Evolutionary conservation across 2,329 filamentous ascomycete species (phyloP).

Genomic region (Aspergillus sergii): DNA sequence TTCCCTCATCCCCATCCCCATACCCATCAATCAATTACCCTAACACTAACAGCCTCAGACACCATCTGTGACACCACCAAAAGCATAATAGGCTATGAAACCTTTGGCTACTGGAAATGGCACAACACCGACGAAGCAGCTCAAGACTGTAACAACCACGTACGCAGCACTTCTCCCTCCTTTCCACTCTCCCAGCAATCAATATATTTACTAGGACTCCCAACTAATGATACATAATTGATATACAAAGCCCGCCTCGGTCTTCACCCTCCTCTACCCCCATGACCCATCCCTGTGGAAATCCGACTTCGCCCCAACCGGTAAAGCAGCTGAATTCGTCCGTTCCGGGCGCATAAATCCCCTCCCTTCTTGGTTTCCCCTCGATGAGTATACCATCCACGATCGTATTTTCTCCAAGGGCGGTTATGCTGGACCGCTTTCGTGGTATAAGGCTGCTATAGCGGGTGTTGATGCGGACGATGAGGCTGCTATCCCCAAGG

Average conservation of each 20-base stretch:
- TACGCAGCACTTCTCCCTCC: not conserved
- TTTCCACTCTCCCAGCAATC: no score
- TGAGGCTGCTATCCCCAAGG: not conserved
- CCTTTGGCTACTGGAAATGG: not conserved
- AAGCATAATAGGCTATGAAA: not conserved
- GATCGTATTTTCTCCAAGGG: not conserved
- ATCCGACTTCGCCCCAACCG: not conserved
- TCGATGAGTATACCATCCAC: not conserved
- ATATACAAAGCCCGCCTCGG: not conserved
- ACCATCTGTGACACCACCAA: not conserved
- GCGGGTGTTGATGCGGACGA: not conserved
- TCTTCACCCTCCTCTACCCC: not conserved
- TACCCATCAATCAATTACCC: not conserved
- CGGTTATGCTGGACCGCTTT: not conserved
- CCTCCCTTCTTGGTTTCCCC: not conserved
- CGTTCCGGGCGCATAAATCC: not conserved
- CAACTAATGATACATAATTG: not conserved
- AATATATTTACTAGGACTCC: no score
- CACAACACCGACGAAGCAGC: not conserved
- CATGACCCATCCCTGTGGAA: not conserved
- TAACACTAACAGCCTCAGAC: not conserved
- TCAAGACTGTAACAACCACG: not conserved
- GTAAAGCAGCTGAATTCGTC: not conserved
- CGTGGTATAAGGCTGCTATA: not conserved
- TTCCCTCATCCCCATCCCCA: not conserved